phyloP scores from a whole-genome alignment of 148 eudicot genomes.

The Fagopyrum homotropicum region DNA sequence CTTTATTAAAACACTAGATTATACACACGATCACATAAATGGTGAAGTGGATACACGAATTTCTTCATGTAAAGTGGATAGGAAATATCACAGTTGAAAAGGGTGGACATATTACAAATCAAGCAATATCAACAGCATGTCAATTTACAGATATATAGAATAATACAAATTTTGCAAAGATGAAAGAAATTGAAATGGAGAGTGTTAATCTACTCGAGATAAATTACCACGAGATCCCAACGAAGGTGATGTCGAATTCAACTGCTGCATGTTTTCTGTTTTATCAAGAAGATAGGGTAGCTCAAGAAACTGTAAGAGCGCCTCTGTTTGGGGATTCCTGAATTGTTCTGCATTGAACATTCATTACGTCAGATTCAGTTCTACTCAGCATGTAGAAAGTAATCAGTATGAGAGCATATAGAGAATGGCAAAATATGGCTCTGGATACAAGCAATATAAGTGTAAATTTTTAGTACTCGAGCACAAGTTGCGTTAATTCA shows the following conservation, averaged over 20 bases:
- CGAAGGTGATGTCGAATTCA: slow-evolving; percentile 27
- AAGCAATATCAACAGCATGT: background rate
- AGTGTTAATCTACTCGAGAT: background rate
- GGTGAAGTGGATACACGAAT: background rate
- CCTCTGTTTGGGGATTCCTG: slow-evolving; percentile 90
- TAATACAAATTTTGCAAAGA: background rate
- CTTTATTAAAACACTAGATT: background rate
- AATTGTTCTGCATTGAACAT: slow-evolving; percentile 38
- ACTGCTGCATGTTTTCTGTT: slow-evolving; percentile 22
- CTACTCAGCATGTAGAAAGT: background rate
- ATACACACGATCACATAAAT: background rate
- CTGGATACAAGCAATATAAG: background rate
- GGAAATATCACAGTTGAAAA: background rate
- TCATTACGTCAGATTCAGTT: background rate
- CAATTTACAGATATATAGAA: background rate
- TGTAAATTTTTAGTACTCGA: background rate
- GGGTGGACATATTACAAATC: background rate
- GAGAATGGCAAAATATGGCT: background rate
- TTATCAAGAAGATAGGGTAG: slow-evolving; percentile 71
- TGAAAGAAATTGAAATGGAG: slow-evolving; percentile 2
- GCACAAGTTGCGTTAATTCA: background rate
- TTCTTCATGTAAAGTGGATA: background rate
- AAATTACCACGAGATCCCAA: slow-evolving; percentile 21
- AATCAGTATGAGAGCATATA: background rate
- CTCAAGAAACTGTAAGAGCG: slow-evolving; percentile 64